Percentiles rank a stretch among this genome's conserved stretches.
These are phyloP conservation scores for Lycium ferocissimum DNA, from an alignment of 257 asterid genomes.

Conservation along the genomic window DNA sequence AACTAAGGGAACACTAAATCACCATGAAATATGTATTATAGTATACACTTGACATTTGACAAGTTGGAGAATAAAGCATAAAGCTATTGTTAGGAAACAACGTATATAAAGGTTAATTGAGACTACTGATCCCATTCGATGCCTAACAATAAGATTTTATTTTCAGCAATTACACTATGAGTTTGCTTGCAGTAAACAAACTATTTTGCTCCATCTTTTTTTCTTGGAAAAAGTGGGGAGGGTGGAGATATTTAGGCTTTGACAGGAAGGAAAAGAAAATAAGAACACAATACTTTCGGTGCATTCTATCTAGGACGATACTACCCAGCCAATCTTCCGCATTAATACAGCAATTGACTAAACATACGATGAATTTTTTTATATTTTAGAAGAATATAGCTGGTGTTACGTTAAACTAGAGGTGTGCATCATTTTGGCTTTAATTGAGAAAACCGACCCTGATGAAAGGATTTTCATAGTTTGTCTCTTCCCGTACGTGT, in stretches of 20 bases:
- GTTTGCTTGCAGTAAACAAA: background rate
- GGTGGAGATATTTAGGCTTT: background rate
- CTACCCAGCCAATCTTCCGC: background rate
- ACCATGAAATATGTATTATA: background rate
- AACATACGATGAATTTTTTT: no score
- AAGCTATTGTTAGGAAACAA: background rate
- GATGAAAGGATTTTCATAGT: no score
- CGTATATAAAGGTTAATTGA: background rate
- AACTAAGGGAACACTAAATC: background rate
- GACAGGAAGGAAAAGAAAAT: background rate
- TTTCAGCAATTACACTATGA: background rate
- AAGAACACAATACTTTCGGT: background rate
- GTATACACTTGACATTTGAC: background rate
- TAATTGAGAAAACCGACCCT: no score
- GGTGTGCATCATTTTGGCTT: no score
- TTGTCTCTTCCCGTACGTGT: no score
- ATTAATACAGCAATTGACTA: background rate
- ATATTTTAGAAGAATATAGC: no score
- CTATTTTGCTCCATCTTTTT: background rate
- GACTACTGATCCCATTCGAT: no score
- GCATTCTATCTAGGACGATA: background rate
- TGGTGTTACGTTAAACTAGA: no score
- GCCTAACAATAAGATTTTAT: no score
- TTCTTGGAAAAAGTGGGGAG: background rate
- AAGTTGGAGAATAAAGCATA: slow-evolving; percentile 15